Evolutionary conservation across 768 basidiomycete species (phyloP).

Genomic region (Naganishia onofrii): DNA sequence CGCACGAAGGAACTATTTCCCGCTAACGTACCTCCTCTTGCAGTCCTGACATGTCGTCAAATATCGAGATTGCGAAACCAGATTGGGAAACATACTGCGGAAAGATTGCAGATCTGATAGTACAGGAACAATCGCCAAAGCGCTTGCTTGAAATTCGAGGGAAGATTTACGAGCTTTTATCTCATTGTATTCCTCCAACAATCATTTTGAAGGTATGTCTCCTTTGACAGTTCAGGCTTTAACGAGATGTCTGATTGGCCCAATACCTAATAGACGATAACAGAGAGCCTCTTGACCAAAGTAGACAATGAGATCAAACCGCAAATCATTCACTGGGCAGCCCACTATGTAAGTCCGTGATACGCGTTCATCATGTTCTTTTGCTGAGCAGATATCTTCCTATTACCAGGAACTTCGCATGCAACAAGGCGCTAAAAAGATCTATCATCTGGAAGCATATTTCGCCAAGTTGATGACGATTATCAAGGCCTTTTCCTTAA

Average conservation of each 20-base stretch:
- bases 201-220: conserved; percentile 76
- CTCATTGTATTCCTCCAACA: conserved; percentile 94
- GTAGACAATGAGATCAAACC: conserved; percentile 87
- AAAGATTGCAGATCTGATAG: conserved; percentile 84
- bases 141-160: conserved; percentile 86
- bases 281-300: conserved; percentile 77
- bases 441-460: conserved; percentile 96
- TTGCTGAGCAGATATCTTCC: background rate
- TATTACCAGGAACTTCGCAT: conserved; percentile 78
- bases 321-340: conserved; percentile 96
- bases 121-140: conserved; percentile 82
- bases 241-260: background rate
- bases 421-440: conserved; percentile 87
- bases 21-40: background rate
- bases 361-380: background rate
- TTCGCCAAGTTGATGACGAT: conserved; percentile 92
- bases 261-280: conserved; percentile 69
- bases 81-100: conserved; percentile 98
- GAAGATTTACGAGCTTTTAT: conserved; percentile 91
- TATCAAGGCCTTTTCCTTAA: conserved; percentile 63
- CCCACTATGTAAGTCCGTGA: conserved; percentile 72
- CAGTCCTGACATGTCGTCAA: conserved; percentile 78
- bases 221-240: background rate
- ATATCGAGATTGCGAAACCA: conserved; percentile 85
- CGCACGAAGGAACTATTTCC: background rate